These are phyloP conservation scores for Boletellus sp. DNA, from an alignment of 1,284 basidiomycete genomes.

Conservation along the genomic window DNA sequence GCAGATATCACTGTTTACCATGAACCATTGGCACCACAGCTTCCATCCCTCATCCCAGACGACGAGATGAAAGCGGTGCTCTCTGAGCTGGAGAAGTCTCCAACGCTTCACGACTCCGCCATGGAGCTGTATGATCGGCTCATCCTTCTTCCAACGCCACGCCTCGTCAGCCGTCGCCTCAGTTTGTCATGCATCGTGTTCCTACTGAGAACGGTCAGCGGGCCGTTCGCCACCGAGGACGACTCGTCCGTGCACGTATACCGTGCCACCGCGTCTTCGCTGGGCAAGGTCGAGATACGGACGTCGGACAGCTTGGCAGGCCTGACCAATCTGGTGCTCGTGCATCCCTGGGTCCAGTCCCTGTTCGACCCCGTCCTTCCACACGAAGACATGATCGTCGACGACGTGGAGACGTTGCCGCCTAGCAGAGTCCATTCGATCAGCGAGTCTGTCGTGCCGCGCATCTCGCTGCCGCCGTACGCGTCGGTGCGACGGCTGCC, in stretches of 20 bases:
- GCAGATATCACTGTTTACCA: constrained; percentile 18
- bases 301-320: constrained; percentile 11
- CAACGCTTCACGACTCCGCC: constrained; percentile 6
- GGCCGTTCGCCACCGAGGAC: background rate
- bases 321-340: constrained; percentile 18
- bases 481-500: background rate
- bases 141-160: constrained; percentile 12
- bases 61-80: constrained; percentile 11
- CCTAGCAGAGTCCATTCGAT: background rate
- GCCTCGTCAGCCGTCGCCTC: constrained; percentile 16
- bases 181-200: constrained; percentile 19
- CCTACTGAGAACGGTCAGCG: constrained; percentile 9
- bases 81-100: constrained; percentile 1
- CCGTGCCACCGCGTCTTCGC: constrained; percentile 6
- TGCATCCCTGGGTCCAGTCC: constrained; percentile 18
- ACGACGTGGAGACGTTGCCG: constrained; percentile 5
- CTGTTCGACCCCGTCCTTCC: constrained; percentile 18
- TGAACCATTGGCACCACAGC: constrained; percentile 3
- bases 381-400: constrained; percentile 20
- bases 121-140: constrained; percentile 18
- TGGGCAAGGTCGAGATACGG: constrained; percentile 12
- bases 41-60: constrained; percentile 9
- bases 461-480: background rate
- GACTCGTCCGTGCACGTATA: constrained; percentile 10
- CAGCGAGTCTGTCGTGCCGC: no score